Evolutionary conservation across 192 early-diverging fungal genomes (phyloP).

Genomic region (Coemansia sp.): DNA sequence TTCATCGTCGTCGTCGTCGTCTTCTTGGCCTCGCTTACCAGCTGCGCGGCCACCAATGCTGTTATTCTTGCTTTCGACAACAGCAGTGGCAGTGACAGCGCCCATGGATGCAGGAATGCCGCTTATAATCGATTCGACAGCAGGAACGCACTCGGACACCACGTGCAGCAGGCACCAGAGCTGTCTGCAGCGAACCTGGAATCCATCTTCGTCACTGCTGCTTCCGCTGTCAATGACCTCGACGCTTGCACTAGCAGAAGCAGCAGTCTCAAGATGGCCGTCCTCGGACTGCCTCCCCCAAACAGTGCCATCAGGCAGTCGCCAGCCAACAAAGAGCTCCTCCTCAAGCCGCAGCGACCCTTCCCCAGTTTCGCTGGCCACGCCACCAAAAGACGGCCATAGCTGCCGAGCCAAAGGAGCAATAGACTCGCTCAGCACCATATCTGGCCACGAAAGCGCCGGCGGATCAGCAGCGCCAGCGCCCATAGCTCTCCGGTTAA

Average conservation of each 20-base stretch:
- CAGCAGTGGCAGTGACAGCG: background rate
- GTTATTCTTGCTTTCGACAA: background rate
- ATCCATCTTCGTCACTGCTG: background rate
- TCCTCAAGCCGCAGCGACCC: constrained; percentile 12
- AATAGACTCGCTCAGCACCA: constrained; percentile 6
- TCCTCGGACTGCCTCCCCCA: constrained; percentile 18
- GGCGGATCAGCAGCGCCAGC: background rate
- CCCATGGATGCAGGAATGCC: background rate
- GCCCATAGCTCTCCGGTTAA: constrained; percentile 1
- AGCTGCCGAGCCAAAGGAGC: constrained; percentile 12
- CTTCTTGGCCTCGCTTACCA: background rate
- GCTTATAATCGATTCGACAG: constrained; percentile 15
- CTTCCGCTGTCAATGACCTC: background rate
- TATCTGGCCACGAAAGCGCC: constrained; percentile 8
- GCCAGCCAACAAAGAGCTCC: constrained; percentile 38
- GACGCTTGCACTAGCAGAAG: background rate
- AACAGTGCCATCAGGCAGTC: constrained; percentile 42
- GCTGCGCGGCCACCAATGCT: too few species aligned
- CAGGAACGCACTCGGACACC: constrained; percentile 22
- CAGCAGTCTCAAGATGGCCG: background rate
- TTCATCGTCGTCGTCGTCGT: constrained; percentile 12
- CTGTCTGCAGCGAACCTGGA: constrained; percentile 28
- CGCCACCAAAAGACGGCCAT: constrained; percentile 8
- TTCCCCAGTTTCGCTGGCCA: background rate
- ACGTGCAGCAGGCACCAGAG: constrained; percentile 23